Evolutionary conservation across 371 early-diverging fungal species (phyloP), one percentile per base, ranked within the genome.

Genomic region (Mortierella polycephala): DNA sequence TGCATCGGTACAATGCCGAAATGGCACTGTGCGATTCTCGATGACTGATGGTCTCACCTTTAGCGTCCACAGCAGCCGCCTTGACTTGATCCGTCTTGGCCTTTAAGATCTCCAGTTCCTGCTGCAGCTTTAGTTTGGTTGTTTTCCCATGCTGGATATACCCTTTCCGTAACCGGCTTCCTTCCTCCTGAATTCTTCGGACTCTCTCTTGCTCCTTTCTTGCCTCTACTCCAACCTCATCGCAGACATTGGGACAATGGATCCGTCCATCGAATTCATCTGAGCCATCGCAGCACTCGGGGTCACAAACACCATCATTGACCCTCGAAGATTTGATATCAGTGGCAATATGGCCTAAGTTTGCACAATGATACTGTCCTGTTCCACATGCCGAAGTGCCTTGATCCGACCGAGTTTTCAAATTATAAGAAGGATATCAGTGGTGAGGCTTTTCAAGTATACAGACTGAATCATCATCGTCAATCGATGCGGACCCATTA

Each of bases 361-460:
- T 98, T n/a, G 67, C 77, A 64, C 98, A 98, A 80, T 94, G 91
- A 70, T 96, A 98, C 2, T 52, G 42, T 8, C 89, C 83, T 60
- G 90, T 93, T 46, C 85, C 86, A 83, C 98, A 98, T n/a, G 98
- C 98, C 5, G 96, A 92, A 0, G 98, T 97, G n/a, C 95, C 94
- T 94, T 30, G 30, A 30, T 30, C 4, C 30, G 30, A 4, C 30
- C 30, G 30, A 30, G 30, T 30, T 30, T 30, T 30, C 30, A 30
- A 30, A 30, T 30, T 30, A 30, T 30, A 30, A 30, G 30, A 30
- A 30, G 30, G 30, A 30, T 30, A 4, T 30, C 30, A 30, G 30
- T 30, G 30, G 30, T 30, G 30, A 30, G 1, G 30, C 2, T 30
- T 4, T 30, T 30, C 30, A 30, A 30, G 4, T 30, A 30, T 1